A percentile compares a stretch with the other conserved stretches of the same genome.
Conservation (phyloP, 163 green algal species). For the Picocystis sp. region DNA sequence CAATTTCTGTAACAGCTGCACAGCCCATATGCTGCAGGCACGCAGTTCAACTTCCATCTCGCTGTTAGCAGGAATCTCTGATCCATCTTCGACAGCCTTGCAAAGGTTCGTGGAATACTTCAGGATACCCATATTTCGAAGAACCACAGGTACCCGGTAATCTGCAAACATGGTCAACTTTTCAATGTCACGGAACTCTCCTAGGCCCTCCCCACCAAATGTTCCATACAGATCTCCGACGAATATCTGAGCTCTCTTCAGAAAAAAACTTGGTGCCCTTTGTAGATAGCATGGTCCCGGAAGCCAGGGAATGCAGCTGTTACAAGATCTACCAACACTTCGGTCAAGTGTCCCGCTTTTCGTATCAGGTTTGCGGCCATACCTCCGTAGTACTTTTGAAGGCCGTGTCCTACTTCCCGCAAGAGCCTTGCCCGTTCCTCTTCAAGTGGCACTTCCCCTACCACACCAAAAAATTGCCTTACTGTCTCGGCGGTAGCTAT, state of each 20-base stretch:
- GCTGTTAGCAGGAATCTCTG: slow-evolving; percentile 1
- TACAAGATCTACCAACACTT: slow-evolving; percentile 50
- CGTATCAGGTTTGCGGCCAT: slow-evolving; percentile 43
- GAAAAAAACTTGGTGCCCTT: slow-evolving; percentile 58
- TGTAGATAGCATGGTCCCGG: slow-evolving; percentile 55
- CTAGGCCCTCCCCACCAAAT: slow-evolving; percentile 43
- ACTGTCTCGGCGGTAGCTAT: slow-evolving; percentile 4
- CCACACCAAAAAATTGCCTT: slow-evolving; percentile 31
- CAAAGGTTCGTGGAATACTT: slow-evolving; percentile 24
- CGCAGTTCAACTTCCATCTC: slow-evolving; percentile 25
- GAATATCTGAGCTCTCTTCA: slow-evolving; percentile 93
- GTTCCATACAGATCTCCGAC: slow-evolving; percentile 63
- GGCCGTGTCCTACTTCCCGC: slow-evolving; percentile 39
- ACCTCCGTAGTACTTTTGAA: slow-evolving; percentile 41
- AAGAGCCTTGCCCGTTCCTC: slow-evolving; percentile 64
- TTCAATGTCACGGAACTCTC: slow-evolving; percentile 59
- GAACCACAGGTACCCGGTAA: slow-evolving; percentile 55
- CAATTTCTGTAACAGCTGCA: slow-evolving; percentile 12
- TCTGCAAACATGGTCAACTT: slow-evolving; percentile 88
- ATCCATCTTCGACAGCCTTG: not conserved
- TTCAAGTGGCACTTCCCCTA: slow-evolving; percentile 39
- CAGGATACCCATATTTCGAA: slow-evolving; percentile 52
- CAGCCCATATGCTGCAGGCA: slow-evolving; percentile 18
- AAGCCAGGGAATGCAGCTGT: slow-evolving; percentile 62
- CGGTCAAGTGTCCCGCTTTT: slow-evolving; percentile 35